phyloP scores from a whole-genome alignment of 1,284 basidiomycete species.

The Pseudozyma hubeiensis region DNA sequence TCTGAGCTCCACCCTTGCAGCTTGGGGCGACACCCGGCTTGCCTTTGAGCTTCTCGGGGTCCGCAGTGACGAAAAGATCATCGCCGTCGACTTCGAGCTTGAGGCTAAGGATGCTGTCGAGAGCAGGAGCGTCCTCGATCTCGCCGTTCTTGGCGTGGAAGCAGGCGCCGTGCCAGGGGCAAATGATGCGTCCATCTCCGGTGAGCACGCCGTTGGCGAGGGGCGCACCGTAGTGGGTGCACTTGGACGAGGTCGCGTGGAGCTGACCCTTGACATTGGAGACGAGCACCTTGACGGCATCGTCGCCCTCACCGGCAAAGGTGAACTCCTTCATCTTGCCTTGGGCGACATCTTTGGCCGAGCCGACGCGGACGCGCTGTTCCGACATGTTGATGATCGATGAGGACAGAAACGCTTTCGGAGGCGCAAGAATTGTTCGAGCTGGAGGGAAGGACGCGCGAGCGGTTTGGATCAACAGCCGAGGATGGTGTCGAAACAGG shows the following conservation, averaged over 20 bases:
- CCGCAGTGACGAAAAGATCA: slow-evolving; percentile 84
- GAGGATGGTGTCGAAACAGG: slow-evolving; percentile 33
- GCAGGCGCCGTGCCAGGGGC: slow-evolving; percentile 93
- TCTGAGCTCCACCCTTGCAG: slow-evolving; percentile 65
- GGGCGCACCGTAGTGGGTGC: slow-evolving; percentile 86
- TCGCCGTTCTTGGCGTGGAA: slow-evolving; percentile 77
- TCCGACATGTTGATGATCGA: slow-evolving; percentile 38
- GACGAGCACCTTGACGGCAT: slow-evolving; percentile 72
- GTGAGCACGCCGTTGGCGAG: slow-evolving; percentile 85
- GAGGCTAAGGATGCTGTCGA: slow-evolving; percentile 85
- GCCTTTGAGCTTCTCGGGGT: slow-evolving; percentile 75
- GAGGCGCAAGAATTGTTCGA: neutral
- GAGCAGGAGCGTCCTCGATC: slow-evolving; percentile 87
- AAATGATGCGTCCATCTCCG: slow-evolving; percentile 80
- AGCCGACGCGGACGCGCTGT: slow-evolving; percentile 43
- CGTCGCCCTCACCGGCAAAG: slow-evolving; percentile 80
- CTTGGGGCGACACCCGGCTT: slow-evolving; percentile 55
- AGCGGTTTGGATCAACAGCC: slow-evolving; percentile 29
- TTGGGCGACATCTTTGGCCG: slow-evolving; percentile 42
- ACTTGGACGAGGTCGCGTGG: slow-evolving; percentile 83
- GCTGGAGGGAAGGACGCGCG: slow-evolving; percentile 2
- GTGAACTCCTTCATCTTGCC: slow-evolving; percentile 76
- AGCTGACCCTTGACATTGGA: slow-evolving; percentile 78
- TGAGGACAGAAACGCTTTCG: slow-evolving; percentile 12
- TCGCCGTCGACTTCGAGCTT: slow-evolving; percentile 76